Base-by-base conservation (phyloP, 164 flowering plant genomes). In the Sedum album region DNA sequence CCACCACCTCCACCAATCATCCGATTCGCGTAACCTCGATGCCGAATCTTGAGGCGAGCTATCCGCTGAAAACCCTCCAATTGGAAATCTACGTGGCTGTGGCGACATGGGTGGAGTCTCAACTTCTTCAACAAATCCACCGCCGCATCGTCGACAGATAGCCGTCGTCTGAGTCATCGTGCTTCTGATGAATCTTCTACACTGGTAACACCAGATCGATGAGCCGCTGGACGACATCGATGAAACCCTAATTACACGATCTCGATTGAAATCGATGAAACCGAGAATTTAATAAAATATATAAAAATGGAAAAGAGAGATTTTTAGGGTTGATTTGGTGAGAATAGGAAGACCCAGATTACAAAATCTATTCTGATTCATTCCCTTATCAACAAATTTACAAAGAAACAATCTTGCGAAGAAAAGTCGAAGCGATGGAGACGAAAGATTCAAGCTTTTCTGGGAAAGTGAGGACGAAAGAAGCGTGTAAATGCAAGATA, bases 51-150 rank as follows among this genome's bases (percentile, higher is more conserved):
- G 76, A 31, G 73, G n/a, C n/a, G n/a, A n/a, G n/a, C n/a, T 73
- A 2, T 79, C 87, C 2, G 75, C 49, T 69, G 78, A 84, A 39
- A 4, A 10, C 8, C 42, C 42, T 39, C 42, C 42, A 31, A 79
- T 60, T 2, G 80, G 83, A 10, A 68, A 57, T 2, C 51, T 75
- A 28, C n/a, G n/a, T n/a, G n/a, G n/a, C n/a, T n/a, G n/a, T n/a
- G n/a, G n/a, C n/a, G n/a, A n/a, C n/a, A n/a, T n/a, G n/a, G n/a
- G 15, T 67, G 53, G 25, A 67, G 31, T 35, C 48, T n/a, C n/a
- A n/a, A n/a, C n/a, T n/a, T n/a, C 41, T 23, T 67, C 69, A 23
- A 67, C 69, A 31, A 67, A 67, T 17, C 69, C 69, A 20, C 69
- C 69, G 10, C 55, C 36, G 41, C 69, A 67, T 33, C 55, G 55